phyloP scores from a whole-genome alignment of 2,329 filamentous ascomycete genomes.

The Penicillium sp. region DNA sequence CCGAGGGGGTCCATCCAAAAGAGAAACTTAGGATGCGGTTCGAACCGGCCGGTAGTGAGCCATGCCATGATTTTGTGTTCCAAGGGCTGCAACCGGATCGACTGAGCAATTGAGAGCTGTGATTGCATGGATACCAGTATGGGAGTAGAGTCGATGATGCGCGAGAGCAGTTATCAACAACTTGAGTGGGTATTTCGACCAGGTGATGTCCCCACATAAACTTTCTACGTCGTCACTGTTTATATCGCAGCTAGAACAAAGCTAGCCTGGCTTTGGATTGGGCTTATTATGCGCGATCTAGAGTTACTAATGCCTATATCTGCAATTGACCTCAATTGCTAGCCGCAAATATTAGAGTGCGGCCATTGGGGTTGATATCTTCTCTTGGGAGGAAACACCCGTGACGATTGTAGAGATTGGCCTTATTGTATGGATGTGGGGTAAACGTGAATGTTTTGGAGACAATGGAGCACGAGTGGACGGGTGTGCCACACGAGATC shows the following conservation, averaged over 20 bases:
- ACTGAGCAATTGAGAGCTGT: constrained; percentile 2
- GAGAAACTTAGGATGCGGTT: neutral
- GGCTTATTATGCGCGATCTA: neutral
- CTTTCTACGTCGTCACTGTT: constrained; percentile 10
- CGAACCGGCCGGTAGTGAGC: neutral
- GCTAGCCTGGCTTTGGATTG: neutral
- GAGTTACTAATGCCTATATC: neutral
- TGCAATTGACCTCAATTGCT: neutral
- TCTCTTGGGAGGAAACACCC: neutral
- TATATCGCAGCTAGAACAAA: neutral
- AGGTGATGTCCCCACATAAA: constrained; percentile 9
- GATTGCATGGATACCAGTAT: constrained; percentile 4
- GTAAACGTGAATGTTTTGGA: neutral
- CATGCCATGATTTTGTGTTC: constrained; percentile 2
- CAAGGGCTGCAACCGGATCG: constrained; percentile 9
- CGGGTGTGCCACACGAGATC: neutral
- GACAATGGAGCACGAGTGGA: constrained; percentile 1
- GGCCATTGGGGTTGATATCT: neutral
- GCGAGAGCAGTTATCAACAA: neutral
- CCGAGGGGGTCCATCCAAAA: neutral
- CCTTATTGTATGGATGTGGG: constrained; percentile 2
- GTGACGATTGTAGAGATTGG: neutral
- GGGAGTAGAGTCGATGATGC: constrained; percentile 21
- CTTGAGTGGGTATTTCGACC: constrained; percentile 7
- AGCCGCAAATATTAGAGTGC: neutral